Percentiles rank a stretch among this genome's conserved stretches.
Conservation (phyloP, 495 filamentous ascomycete species). For the Aspergillus diversus region DNA sequence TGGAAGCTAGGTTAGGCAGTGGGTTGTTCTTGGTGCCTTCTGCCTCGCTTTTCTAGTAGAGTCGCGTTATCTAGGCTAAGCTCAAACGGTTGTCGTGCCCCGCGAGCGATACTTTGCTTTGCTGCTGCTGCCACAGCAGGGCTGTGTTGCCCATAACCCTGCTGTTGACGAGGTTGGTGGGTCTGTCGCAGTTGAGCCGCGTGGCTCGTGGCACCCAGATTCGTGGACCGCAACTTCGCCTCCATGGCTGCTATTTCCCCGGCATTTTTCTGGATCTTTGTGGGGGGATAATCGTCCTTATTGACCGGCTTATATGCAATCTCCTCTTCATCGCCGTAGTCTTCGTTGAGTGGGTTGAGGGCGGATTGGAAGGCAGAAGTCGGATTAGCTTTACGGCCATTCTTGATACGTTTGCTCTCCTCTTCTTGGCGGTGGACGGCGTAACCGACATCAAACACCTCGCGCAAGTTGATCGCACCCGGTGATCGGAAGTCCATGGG, state of each 20-base stretch:
- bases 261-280: conserved; percentile 68
- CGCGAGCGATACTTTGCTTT: conserved; percentile 69
- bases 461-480: conserved; percentile 90
- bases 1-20: conserved; percentile 27
- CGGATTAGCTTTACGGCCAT: conserved; percentile 62
- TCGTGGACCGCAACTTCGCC: conserved; percentile 80
- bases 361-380: conserved; percentile 47
- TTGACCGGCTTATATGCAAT: conserved; percentile 42
- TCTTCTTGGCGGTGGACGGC: conserved; percentile 96
- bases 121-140: conserved; percentile 77
- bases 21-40: conserved; percentile 40
- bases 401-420: conserved; percentile 87
- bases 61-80: conserved; percentile 89
- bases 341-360: conserved; percentile 72
- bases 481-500: conserved; percentile 95
- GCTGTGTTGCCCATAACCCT: conserved; percentile 82
- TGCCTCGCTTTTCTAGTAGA: conserved; percentile 74
- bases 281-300: conserved; percentile 51
- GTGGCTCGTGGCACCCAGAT: conserved; percentile 58
- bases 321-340: conserved; percentile 64
- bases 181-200: conserved; percentile 64
- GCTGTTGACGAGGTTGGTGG: conserved; percentile 51
- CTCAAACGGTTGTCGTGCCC: conserved; percentile 76
- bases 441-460: conserved; percentile 97
- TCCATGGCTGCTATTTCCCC: conserved; percentile 78